Percentiles rank a stretch among this genome's conserved stretches.
Conservation (phyloP, 805 yeast genomes). For the Saccharomycopsis sp. region DNA sequence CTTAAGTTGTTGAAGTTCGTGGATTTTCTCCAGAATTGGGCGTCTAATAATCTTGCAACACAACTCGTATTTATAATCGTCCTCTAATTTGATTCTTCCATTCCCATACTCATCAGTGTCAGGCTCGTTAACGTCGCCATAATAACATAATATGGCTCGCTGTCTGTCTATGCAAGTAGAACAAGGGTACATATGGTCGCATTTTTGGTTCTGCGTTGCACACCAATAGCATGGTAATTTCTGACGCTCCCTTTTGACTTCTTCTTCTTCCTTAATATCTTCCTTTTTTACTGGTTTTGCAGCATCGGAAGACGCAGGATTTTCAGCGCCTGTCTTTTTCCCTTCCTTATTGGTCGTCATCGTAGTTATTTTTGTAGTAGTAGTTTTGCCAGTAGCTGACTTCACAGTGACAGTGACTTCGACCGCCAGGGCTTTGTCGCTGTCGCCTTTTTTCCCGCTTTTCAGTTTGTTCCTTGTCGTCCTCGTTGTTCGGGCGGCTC, state of each 20-base stretch:
- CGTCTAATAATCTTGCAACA: neutral
- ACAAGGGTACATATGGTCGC: neutral
- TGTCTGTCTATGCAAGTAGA: neutral
- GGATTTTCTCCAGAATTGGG: neutral
- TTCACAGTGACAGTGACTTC: neutral
- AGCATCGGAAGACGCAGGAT: neutral
- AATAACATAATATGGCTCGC: neutral
- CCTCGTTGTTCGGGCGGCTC: neutral
- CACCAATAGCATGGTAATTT: neutral
- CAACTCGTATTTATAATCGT: neutral
- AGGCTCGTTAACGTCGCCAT: neutral
- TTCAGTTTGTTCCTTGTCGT: neutral
- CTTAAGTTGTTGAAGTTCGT: neutral
- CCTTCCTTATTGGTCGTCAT: neutral
- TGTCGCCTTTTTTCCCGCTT: neutral
- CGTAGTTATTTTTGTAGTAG: neutral
- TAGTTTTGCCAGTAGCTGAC: neutral
- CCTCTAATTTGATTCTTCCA: neutral
- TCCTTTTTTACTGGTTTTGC: neutral
- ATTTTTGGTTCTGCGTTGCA: neutral
- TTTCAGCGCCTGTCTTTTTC: neutral
- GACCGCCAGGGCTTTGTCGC: neutral
- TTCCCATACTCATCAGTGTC: neutral
- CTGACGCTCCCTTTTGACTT: neutral
- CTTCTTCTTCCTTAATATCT: neutral